Conservation (phyloP, 495 filamentous ascomycete genomes). For the Chaetomium fimeti region DNA sequence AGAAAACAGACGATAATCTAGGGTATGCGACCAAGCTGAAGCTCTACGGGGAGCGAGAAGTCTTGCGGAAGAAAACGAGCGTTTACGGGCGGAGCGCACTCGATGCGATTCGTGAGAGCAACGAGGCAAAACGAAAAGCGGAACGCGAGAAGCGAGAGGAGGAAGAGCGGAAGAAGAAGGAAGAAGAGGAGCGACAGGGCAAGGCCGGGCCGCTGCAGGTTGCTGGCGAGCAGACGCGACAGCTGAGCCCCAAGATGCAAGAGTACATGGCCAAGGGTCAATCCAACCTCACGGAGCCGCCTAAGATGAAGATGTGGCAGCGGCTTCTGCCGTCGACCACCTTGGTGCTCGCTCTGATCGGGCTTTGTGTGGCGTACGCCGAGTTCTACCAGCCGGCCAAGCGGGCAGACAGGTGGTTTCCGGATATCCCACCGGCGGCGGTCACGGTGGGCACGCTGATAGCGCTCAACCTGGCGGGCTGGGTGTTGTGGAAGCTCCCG, state of each 20-base stretch:
- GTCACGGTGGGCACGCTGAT: constrained; percentile 73
- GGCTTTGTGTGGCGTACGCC: constrained; percentile 54
- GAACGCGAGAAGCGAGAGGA: constrained; percentile 51
- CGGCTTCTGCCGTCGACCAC: constrained; percentile 65
- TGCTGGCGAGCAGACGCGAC: constrained; percentile 33
- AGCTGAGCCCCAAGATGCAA: constrained; percentile 40
- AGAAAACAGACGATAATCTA: constrained; percentile 47
- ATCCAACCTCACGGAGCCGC: constrained; percentile 47
- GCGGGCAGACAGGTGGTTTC: constrained; percentile 60
- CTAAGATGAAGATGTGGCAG: constrained; percentile 49
- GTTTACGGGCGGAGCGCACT: constrained; percentile 51
- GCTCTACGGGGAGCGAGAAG: constrained; percentile 29
- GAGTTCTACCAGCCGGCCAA: constrained; percentile 62
- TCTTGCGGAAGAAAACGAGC: constrained; percentile 14
- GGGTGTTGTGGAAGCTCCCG: constrained; percentile 64
- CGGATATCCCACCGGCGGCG: constrained; percentile 71
- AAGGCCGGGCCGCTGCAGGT: constrained; percentile 50
- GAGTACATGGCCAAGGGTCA: constrained; percentile 39
- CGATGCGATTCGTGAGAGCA: constrained; percentile 49
- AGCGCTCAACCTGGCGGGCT: constrained; percentile 61
- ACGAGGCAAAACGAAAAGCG: constrained; percentile 45
- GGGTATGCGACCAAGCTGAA: constrained; percentile 30
- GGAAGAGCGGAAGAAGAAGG: constrained; percentile 50
- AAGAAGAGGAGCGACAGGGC: constrained; percentile 52
- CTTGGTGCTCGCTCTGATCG: constrained; percentile 54